A percentile compares a stretch with the other conserved stretches of the same genome.
Conservation (phyloP, 768 basidiomycete genomes). For the Thelephora aurantiotincta region DNA sequence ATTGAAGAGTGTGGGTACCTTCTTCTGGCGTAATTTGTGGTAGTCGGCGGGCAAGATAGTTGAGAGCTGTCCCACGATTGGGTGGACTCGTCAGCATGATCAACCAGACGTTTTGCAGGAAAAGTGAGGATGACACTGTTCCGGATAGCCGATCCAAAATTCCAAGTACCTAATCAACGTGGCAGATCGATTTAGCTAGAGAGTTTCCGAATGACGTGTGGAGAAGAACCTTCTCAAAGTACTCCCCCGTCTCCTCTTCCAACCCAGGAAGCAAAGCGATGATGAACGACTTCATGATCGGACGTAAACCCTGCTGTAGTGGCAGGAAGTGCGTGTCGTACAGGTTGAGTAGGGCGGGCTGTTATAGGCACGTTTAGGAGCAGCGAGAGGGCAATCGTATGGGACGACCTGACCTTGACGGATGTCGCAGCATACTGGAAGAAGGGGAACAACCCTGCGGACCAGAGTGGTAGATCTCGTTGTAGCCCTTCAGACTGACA, state of each 20-base stretch:
- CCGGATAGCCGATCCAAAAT: conserved; percentile 74
- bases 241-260: conserved; percentile 96
- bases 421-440: conserved; percentile 99
- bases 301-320: conserved; percentile 65
- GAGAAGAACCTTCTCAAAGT: conserved; percentile 68
- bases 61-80: conserved; percentile 75
- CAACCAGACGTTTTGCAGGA: conserved; percentile 92
- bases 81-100: conserved; percentile 82
- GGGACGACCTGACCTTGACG: conserved; percentile 49
- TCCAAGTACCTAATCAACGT: conserved; percentile 44
- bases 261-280: conserved; percentile 87
- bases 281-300: conserved; percentile 89
- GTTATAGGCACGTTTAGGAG: background rate
- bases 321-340: conserved; percentile 90
- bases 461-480: conserved; percentile 85
- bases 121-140: conserved; percentile 77
- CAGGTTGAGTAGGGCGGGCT: conserved; percentile 84
- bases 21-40: conserved; percentile 58
- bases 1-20: conserved; percentile 28
- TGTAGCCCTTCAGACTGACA: conserved; percentile 71
- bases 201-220: background rate
- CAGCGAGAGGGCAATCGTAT: background rate
- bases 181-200: background rate
- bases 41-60: conserved; percentile 72
- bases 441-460: conserved; percentile 93